Evolutionary conservation across 2,329 filamentous ascomycete genomes (phyloP), one percentile per base, ranked within the genome.

Genomic region (Aureobasidium vineae): DNA sequence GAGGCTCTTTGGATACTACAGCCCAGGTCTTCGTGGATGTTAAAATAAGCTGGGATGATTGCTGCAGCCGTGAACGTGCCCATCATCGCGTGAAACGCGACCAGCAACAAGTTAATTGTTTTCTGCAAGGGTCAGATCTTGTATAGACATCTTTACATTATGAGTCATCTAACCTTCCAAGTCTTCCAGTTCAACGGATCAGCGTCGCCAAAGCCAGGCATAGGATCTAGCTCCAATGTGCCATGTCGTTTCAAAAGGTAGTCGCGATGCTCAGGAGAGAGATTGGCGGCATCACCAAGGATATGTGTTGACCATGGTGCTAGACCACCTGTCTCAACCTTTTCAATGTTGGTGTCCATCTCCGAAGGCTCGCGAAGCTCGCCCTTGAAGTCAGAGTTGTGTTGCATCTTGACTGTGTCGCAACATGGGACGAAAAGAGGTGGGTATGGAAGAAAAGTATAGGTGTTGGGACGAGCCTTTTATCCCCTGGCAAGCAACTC

Each of bases 141-240:
- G 8, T 40, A 23, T 41, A 19, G 8, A 28, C 19, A 11, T 56
- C 8, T 28, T 1, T 16, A n/a, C 15, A 40, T 4, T 26, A 59
- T 54, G 52, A 52, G 45, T 53, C 43, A 38, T 49, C 54, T 52
- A 21, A 66, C 64, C 76, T 82, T 84, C 79, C 81, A 82, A 31
- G 70, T 72, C 2, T 82, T 78, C 83, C 83, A 86, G 68, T 86
- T 86, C 72, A 83, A 84, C 0, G 84, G 84, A 71, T 86, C 83
- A 2, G 80, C 81, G 65, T 80, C 79, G 41, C 78, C 78, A 70
- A 79, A 78, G 38, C 78, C 78, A 1, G 84, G 84, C 16, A 86
- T 72, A 1, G 84, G 84, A 56, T 85, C 81, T 4, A 86, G 78
- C 23, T 84, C 79, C 28, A 85, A 71, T 0, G 82, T 85, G 57